A percentile compares a stretch with the other conserved stretches of the same genome.
These are phyloP conservation scores for Plasmodium chabaudi DNA, from an alignment of 169 alveolate species.

Conservation along the genomic window DNA sequence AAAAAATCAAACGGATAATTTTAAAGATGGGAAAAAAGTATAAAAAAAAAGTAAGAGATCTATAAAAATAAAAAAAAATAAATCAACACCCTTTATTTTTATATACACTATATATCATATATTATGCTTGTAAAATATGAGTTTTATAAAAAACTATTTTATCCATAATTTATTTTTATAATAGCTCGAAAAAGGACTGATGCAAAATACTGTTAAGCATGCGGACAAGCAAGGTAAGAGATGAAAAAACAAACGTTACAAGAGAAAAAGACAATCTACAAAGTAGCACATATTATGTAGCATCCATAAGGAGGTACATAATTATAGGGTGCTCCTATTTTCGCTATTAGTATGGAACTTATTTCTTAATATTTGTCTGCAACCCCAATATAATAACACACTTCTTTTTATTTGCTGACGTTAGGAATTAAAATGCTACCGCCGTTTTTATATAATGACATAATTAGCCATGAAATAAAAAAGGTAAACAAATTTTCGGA, in stretches of 20 bases:
- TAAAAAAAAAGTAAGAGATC: constrained; percentile 47
- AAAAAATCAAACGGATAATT: constrained; percentile 45
- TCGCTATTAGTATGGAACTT: too few species aligned
- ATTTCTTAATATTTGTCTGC: not conserved
- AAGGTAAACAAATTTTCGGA: constrained; percentile 79
- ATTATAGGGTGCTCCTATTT: too few species aligned
- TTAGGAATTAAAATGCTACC: constrained; percentile 72
- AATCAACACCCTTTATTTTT: too few species aligned
- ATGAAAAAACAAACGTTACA: not conserved
- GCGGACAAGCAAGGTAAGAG: constrained; percentile 63
- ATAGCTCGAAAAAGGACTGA: constrained; percentile 60
- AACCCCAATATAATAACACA: too few species aligned
- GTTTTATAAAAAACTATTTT: too few species aligned
- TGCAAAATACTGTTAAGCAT: constrained; percentile 53
- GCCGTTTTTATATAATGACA: constrained; percentile 76
- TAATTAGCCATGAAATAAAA: constrained; percentile 78
- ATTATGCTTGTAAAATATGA: too few species aligned
- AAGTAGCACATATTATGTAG: not conserved
- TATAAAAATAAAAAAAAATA: not conserved
- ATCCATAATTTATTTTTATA: constrained; percentile 2
- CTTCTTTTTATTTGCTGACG: too few species aligned
- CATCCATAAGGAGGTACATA: not conserved
- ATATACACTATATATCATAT: too few species aligned
- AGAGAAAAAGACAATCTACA: not conserved
- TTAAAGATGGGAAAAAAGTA: constrained; percentile 47